These are phyloP conservation scores for Cercospora janseana DNA, from an alignment of 2,329 filamentous ascomycete species.

Conservation along the genomic window DNA sequence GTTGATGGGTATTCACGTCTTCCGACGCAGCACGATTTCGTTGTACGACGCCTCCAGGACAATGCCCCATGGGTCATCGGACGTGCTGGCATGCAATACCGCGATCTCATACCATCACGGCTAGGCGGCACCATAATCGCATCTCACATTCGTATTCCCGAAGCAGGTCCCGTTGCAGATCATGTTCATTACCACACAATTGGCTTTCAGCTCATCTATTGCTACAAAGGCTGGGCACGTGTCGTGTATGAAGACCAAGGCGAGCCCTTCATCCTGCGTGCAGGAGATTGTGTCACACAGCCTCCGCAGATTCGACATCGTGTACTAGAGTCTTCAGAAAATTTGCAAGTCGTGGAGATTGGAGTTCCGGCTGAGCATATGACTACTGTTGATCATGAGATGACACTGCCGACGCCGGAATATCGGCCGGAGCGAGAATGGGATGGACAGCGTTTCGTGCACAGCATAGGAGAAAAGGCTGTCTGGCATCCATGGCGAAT, in stretches of 20 bases:
- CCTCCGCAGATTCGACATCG: slow-evolving; percentile 21
- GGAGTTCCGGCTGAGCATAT: slow-evolving; percentile 22
- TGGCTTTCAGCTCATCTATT: slow-evolving; percentile 21
- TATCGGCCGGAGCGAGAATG: slow-evolving; percentile 16
- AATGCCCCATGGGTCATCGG: slow-evolving; percentile 18
- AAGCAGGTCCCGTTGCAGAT: slow-evolving; percentile 19
- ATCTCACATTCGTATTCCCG: slow-evolving; percentile 20
- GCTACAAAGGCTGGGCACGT: slow-evolving; percentile 19
- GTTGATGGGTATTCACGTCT: slow-evolving; percentile 10
- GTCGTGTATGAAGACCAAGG: slow-evolving; percentile 22
- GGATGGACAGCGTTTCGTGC: slow-evolving; percentile 20
- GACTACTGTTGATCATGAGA: slow-evolving; percentile 16
- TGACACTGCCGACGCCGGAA: slow-evolving; percentile 13
- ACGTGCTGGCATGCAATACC: slow-evolving; percentile 21
- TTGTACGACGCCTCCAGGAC: slow-evolving; percentile 12
- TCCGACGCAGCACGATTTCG: slow-evolving; percentile 14
- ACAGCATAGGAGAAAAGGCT: slow-evolving; percentile 12
- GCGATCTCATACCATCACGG: slow-evolving; percentile 18
- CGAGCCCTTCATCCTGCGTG: slow-evolving; percentile 16
- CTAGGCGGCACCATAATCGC: slow-evolving; percentile 23
- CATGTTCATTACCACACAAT: slow-evolving; percentile 20
- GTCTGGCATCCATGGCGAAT: slow-evolving; percentile 16
- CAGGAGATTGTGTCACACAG: slow-evolving; percentile 22
- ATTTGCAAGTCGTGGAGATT: slow-evolving; percentile 19
- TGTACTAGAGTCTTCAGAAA: slow-evolving; percentile 14